Conservation (phyloP, 768 basidiomycete species). For the Suillus plorans region DNA sequence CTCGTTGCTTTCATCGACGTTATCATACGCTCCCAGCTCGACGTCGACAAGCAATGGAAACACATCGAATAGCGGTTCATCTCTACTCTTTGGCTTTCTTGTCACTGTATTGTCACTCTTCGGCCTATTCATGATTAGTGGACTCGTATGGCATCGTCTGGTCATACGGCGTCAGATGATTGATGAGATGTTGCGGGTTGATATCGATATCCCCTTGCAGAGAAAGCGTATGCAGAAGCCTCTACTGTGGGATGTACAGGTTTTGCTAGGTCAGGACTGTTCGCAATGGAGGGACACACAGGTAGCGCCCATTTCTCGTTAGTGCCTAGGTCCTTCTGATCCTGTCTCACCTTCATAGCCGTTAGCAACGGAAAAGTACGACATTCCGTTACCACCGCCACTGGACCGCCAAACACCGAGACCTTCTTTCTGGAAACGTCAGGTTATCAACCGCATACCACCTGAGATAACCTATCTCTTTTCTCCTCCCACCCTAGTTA, state of each 20-base stretch:
- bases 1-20: constrained; percentile 7
- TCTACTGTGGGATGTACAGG: constrained; percentile 23
- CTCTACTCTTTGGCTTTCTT: constrained; percentile 32
- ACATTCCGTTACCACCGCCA: constrained; percentile 1
- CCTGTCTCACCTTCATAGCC: constrained; percentile 17
- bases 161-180: constrained; percentile 27
- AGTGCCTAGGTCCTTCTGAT: not conserved
- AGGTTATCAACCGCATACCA: constrained; percentile 16
- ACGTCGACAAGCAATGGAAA: not conserved
- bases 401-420: constrained; percentile 9
- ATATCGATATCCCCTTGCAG: not conserved
- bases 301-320: constrained; percentile 26
- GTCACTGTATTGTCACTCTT: constrained; percentile 30
- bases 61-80: constrained; percentile 11
- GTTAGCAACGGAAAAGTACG: constrained; percentile 17
- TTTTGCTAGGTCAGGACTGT: constrained; percentile 6
- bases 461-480: constrained; percentile 31
- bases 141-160: constrained; percentile 34
- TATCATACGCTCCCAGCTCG: constrained; percentile 2
- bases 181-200: constrained; percentile 18
- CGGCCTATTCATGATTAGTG: constrained; percentile 29
- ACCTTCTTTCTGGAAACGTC: constrained; percentile 22
- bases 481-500: constrained; percentile 6
- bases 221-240: constrained; percentile 17
- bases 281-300: constrained; percentile 18